Evolutionary conservation across 2,329 filamentous ascomycete species (phyloP), one percentile per base, ranked within the genome.

Genomic region (Colletotrichum karsti): DNA sequence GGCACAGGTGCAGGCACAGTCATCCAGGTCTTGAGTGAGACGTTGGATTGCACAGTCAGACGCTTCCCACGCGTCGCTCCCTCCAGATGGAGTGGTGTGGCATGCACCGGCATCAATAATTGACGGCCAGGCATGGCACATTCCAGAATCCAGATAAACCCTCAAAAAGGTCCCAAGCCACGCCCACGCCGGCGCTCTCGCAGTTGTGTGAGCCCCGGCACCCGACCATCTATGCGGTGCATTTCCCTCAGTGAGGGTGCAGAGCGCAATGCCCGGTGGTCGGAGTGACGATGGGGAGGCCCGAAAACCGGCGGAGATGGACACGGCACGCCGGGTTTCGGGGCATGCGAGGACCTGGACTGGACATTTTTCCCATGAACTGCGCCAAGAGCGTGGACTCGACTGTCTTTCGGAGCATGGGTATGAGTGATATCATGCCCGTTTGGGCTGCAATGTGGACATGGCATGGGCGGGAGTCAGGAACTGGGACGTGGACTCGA

Each of bases 241-340:
- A 44, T 42, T 22, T 33, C 37, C n/a, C 30, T 26, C 26, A 41
- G 50, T 62, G 50, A 41, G 58, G 13, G 33, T 55, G 57, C 39
- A 41, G 24, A n/a, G 62, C 66, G 61, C 66, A 61, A 69, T 67
- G 55, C 61, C 62, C 62, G 66, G 66, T 61, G 54, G 50, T 67
- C 55, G 66, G 66, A 69, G 66, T 51, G 62, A 67, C 48, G 22
- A 69, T 69, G 62, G 66, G 66, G 66, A 69, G 55, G 50, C 37
- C 66, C 66, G 66, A 69, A 55, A 69, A 69, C 55, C 66, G 62
- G 63, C 66, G 63, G 62, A 67, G 54, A 39, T 55, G 50, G 66
- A 55, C 37, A 48, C 63, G 55, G 66, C 62, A 57, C 35, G 63
- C 61, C 66, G 66, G 66, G 66, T 69, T 69, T 69, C 66, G 66